A percentile compares a stretch with the other conserved stretches of the same genome.
phyloP scores from a whole-genome alignment of 345 rosid species.

The Eucalyptus curtisii region DNA sequence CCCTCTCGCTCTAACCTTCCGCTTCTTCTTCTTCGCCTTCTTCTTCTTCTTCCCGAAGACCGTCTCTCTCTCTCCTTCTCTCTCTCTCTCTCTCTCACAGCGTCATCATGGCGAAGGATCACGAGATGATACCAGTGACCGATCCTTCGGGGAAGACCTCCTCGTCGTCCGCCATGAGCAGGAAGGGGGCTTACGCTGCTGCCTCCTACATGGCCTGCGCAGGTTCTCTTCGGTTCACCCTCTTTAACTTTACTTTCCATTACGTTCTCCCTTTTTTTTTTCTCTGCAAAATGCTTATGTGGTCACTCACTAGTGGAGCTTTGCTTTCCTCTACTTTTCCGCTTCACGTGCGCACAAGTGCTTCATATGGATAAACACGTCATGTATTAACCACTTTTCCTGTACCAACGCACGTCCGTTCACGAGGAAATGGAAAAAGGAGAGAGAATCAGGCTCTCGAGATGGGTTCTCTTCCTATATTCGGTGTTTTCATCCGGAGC shows the following conservation, averaged over 20 bases:
- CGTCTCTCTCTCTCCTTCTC: not conserved
- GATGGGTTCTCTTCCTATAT: not conserved
- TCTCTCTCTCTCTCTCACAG: not conserved
- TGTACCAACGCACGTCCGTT: not conserved
- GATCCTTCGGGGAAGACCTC: not conserved
- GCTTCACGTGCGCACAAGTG: not conserved
- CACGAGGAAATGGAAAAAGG: not conserved
- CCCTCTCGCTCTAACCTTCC: not conserved
- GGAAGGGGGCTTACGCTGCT: slow-evolving; percentile 80
- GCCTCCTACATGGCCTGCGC: slow-evolving; percentile 90
- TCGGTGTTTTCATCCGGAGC: not conserved
- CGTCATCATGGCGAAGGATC: not conserved
- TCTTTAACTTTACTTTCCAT: not conserved
- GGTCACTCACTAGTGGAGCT: not conserved
- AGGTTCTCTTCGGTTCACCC: slow-evolving; percentile 18
- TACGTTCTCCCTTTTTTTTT: not conserved
- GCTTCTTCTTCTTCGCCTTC: not conserved
- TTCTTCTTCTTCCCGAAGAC: not conserved
- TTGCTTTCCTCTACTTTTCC: not conserved
- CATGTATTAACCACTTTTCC: not conserved
- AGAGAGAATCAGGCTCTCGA: not conserved
- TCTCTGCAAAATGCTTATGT: not conserved
- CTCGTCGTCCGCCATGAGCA: slow-evolving; percentile 70
- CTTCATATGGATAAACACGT: not conserved
- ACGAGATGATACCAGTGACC: not conserved